Conservation (phyloP, 139 green algal genomes). For the Eudorina sp. region DNA sequence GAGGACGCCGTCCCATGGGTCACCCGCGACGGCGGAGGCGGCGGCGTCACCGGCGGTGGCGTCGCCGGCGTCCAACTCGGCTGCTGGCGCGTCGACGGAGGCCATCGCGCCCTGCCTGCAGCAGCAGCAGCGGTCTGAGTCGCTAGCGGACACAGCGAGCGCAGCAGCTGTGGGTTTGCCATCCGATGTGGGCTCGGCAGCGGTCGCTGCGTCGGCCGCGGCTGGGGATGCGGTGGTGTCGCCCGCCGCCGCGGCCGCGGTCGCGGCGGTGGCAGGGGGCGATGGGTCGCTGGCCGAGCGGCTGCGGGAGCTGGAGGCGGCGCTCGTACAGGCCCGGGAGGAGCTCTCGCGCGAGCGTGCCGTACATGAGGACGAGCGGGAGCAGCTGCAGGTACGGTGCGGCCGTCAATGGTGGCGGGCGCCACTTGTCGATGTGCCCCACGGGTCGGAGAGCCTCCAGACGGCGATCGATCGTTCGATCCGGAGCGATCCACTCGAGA, state of each 20-base stretch:
- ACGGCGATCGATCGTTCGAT: too few relatives aligned
- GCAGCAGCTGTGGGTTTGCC: neutral
- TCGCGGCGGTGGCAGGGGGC: neutral
- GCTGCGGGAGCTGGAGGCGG: neutral
- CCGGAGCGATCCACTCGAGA: too few relatives aligned
- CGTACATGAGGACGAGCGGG: slow-evolving; percentile 26
- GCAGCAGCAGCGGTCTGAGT: neutral
- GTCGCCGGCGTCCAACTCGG: too few relatives aligned
- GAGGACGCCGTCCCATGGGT: too few relatives aligned
- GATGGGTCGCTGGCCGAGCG: neutral
- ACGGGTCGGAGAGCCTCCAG: too few relatives aligned
- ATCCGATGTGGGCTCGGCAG: too few relatives aligned
- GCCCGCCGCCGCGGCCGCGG: neutral
- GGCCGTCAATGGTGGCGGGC: too few relatives aligned
- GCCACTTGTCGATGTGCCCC: too few relatives aligned
- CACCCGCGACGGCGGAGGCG: too few relatives aligned
- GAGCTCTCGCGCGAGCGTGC: slow-evolving; percentile 27
- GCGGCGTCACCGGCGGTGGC: too few relatives aligned
- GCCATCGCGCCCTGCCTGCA: neutral
- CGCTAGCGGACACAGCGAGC: neutral
- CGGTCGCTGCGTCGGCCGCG: neutral
- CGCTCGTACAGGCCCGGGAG: neutral
- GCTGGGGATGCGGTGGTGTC: neutral
- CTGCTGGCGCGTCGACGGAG: too few relatives aligned
- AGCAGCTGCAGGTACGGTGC: slow-evolving; percentile 32